Percentiles rank a stretch among this genome's conserved stretches.
Evolutionary conservation across 2,329 filamentous ascomycete species (phyloP).

Genomic region (Didymella arachidicola): DNA sequence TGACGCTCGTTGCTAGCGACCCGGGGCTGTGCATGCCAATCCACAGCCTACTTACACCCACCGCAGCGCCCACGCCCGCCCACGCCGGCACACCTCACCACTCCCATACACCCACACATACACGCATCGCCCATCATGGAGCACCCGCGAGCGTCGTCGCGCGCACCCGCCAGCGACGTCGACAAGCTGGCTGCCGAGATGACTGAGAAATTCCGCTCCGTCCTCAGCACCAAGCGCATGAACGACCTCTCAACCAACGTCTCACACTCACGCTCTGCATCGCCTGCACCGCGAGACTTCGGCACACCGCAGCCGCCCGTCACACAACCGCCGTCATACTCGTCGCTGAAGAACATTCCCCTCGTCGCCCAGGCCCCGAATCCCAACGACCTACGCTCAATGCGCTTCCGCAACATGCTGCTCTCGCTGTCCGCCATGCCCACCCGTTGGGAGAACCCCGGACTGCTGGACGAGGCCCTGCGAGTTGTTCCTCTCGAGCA

Average conservation of each 20-base stretch:
- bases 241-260: conserved; percentile 74
- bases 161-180: conserved; percentile 40
- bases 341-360: conserved; percentile 69
- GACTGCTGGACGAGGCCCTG: conserved; percentile 89
- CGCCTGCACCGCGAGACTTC: conserved; percentile 62
- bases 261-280: conserved; percentile 65
- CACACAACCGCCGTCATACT: conserved; percentile 64
- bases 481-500: conserved; percentile 85
- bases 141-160: conserved; percentile 41
- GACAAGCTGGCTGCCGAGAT: conserved; percentile 71
- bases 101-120: conserved; percentile 3
- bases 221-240: conserved; percentile 85
- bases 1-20: conserved; percentile 20
- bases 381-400: conserved; percentile 63
- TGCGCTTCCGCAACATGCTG: conserved; percentile 72
- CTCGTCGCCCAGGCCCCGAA: conserved; percentile 76
- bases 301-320: conserved; percentile 49
- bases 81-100: conserved; percentile 22
- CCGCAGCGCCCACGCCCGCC: conserved; percentile 21
- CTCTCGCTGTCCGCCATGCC: conserved; percentile 87
- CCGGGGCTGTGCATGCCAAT: conserved; percentile 22
- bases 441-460: conserved; percentile 94
- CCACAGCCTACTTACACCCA: conserved; percentile 19
- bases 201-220: conserved; percentile 82
- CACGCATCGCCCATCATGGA: conserved; percentile 44